phyloP scores from a whole-genome alignment of 2,329 filamentous ascomycete species.

The Rasamsonia emersonii region DNA sequence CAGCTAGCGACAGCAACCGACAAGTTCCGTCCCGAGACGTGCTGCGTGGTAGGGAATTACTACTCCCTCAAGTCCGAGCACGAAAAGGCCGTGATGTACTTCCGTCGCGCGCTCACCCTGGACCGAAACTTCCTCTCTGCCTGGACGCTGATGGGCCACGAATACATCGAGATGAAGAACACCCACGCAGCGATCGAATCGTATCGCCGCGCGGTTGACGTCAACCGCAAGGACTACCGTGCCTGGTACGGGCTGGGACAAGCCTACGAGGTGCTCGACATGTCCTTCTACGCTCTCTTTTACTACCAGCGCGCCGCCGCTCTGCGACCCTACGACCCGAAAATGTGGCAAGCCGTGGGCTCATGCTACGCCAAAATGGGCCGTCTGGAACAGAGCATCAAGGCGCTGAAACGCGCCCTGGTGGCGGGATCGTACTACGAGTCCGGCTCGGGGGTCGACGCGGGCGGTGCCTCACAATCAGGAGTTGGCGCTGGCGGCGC shows the following conservation, averaged over 20 bases:
- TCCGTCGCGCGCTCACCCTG: constrained; percentile 80
- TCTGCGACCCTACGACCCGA: constrained; percentile 88
- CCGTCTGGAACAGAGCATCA: constrained; percentile 80
- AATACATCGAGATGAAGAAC: constrained; percentile 98
- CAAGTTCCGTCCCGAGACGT: constrained; percentile 94
- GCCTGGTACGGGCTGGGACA: constrained; percentile 97
- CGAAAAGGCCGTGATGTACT: constrained; percentile 97
- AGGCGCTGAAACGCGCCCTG: constrained; percentile 85
- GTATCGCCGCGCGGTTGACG: constrained; percentile 88
- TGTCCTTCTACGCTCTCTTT: constrained; percentile 94
- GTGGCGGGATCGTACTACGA: constrained; percentile 84
- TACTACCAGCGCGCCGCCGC: constrained; percentile 96
- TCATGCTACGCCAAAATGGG: constrained; percentile 86
- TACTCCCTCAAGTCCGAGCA: constrained; percentile 91
- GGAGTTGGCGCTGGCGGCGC: constrained; percentile 48
- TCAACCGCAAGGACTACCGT: constrained; percentile 91
- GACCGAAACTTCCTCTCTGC: constrained; percentile 87
- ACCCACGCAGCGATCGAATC: constrained; percentile 96
- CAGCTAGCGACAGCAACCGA: constrained; percentile 86
- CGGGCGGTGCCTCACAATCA: constrained; percentile 73
- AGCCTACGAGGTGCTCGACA: constrained; percentile 94
- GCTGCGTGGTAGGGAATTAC: constrained; percentile 94
- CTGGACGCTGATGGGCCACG: constrained; percentile 98
- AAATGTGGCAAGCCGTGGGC: constrained; percentile 97
- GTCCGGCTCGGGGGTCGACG: constrained; percentile 33